Percentiles rank a stretch among this genome's conserved stretches.
These are phyloP conservation scores for Botrytis paeoniae DNA, from an alignment of 2,329 filamentous ascomycete species.

Conservation along the genomic window DNA sequence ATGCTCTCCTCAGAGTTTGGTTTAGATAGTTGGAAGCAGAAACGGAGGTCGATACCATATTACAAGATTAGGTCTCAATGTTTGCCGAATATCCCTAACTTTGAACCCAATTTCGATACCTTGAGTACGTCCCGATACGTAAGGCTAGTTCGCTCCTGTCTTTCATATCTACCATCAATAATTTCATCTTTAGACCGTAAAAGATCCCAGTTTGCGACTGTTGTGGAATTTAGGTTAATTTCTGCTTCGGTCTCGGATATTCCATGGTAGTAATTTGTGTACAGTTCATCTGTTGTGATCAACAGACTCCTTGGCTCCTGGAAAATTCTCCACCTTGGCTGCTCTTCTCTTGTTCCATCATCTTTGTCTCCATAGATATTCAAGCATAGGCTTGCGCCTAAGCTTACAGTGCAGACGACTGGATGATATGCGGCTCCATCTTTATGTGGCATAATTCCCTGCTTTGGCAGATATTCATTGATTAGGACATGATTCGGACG, in stretches of 20 bases:
- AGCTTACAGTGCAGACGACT: constrained; percentile 85
- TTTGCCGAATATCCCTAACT: constrained; percentile 48
- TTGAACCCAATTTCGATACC: constrained; percentile 70
- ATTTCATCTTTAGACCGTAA: constrained; percentile 51
- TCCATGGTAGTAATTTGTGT: constrained; percentile 70
- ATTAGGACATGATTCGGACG: constrained; percentile 87
- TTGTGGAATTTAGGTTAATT: constrained; percentile 55
- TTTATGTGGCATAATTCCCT: constrained; percentile 98
- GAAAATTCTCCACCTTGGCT: constrained; percentile 58
- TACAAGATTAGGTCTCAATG: constrained; percentile 23
- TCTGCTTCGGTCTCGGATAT: constrained; percentile 68
- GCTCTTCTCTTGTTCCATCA: constrained; percentile 54
- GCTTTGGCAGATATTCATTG: constrained; percentile 83
- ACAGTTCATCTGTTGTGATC: constrained; percentile 66
- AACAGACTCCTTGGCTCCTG: constrained; percentile 83
- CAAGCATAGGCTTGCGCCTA: constrained; percentile 74
- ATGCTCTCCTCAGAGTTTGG: background rate
- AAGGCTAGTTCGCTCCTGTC: constrained; percentile 65
- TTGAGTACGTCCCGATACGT: constrained; percentile 85
- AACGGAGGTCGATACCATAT: background rate
- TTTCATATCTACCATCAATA: constrained; percentile 52
- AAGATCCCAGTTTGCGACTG: constrained; percentile 70
- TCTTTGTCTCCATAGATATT: constrained; percentile 67
- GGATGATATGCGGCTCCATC: constrained; percentile 85
- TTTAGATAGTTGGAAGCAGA: background rate